phyloP scores from a whole-genome alignment of 169 alveolate species.

The Plasmodium blacklocki region DNA sequence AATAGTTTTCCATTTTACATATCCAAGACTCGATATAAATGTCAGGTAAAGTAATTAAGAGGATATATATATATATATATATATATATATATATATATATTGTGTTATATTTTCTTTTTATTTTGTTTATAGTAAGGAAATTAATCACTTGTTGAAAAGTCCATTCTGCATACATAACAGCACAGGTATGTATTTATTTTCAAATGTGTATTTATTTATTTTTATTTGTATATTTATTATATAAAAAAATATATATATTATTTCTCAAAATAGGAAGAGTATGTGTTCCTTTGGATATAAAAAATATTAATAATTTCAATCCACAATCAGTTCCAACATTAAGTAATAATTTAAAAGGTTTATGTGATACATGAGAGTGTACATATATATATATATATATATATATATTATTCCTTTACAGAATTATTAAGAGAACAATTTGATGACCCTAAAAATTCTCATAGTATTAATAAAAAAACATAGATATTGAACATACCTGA shows the following conservation, averaged over 20 bases:
- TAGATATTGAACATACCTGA: neutral
- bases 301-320: constrained; percentile 78
- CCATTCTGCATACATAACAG: constrained; percentile 94
- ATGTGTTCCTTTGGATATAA: constrained; percentile 88
- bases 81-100: neutral
- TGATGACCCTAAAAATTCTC: constrained; percentile 67
- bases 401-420: neutral
- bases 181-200: constrained; percentile 84
- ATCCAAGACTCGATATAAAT: constrained; percentile 87
- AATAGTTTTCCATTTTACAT: constrained; percentile 85
- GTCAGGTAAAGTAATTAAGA: constrained; percentile 74
- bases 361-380: neutral
- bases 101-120: neutral
- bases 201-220: neutral
- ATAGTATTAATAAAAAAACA: constrained; percentile 19
- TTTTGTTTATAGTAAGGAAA: constrained; percentile 83
- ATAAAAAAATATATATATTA: neutral
- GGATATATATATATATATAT: too few relatives aligned
- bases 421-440: constrained; percentile 66
- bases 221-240: too few relatives aligned
- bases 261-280: constrained; percentile 81
- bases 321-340: constrained; percentile 90
- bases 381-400: neutral
- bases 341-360: constrained; percentile 65
- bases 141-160: constrained; percentile 91